These are phyloP conservation scores for Sclerotinia nivalis DNA, from an alignment of 2,329 filamentous ascomycete genomes.

Conservation along the genomic window DNA sequence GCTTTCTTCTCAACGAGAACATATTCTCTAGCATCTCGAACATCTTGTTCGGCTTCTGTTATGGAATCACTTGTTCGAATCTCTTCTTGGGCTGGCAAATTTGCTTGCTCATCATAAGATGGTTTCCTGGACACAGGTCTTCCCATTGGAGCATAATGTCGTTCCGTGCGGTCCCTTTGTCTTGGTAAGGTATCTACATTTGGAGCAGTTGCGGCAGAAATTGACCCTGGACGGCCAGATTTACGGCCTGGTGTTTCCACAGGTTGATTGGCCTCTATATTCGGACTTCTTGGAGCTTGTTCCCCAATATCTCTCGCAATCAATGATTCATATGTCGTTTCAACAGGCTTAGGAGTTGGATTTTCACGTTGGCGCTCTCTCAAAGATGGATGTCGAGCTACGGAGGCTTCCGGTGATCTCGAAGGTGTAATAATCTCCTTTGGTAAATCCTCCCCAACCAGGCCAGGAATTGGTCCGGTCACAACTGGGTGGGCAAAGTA, in stretches of 20 bases:
- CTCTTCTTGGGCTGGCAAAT: constrained; percentile 21
- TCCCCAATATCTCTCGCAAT: neutral
- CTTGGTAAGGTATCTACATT: constrained; percentile 37
- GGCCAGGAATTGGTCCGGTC: constrained; percentile 72
- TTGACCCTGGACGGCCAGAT: constrained; percentile 26
- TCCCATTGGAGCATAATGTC: constrained; percentile 18
- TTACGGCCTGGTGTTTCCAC: constrained; percentile 32
- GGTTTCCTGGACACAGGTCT: constrained; percentile 29
- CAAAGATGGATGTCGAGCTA: constrained; percentile 33
- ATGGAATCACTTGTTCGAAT: constrained; percentile 47
- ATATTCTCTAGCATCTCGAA: constrained; percentile 90
- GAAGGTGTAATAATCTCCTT: constrained; percentile 31
- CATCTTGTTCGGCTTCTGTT: constrained; percentile 63
- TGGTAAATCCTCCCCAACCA: constrained; percentile 74
- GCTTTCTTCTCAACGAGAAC: constrained; percentile 93
- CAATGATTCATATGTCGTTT: neutral
- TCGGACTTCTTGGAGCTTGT: constrained; percentile 31
- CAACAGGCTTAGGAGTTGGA: constrained; percentile 23
- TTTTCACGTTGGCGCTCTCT: neutral
- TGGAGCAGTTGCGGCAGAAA: constrained; percentile 36
- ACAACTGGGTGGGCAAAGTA: constrained; percentile 80
- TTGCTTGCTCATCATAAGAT: constrained; percentile 38
- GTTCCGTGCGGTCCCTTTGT: constrained; percentile 32
- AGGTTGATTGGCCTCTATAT: constrained; percentile 29
- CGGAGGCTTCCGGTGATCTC: constrained; percentile 29